Conservation (phyloP, 257 asterid genomes). For the Salvia splendens region DNA sequence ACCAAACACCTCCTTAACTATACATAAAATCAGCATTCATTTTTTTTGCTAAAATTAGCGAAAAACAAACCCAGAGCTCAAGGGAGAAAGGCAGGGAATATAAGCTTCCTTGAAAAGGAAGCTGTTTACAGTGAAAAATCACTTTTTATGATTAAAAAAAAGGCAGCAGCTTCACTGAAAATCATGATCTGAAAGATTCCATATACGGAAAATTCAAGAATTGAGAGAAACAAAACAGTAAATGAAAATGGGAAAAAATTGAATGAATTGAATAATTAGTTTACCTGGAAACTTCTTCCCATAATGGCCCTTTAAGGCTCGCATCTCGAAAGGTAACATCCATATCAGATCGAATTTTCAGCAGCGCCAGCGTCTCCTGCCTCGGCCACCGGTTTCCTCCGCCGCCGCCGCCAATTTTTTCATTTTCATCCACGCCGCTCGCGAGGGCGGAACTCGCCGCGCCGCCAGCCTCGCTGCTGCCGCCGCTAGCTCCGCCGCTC, state of each 20-base stretch:
- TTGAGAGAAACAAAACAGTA: slow-evolving; percentile 11
- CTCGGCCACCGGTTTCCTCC: slow-evolving; percentile 92
- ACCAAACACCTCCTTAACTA: too few relatives aligned
- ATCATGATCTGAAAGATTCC: slow-evolving; percentile 43
- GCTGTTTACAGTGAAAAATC: slow-evolving; percentile 38
- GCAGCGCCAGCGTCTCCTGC: slow-evolving; percentile 80
- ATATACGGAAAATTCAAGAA: slow-evolving; percentile 32
- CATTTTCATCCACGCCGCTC: slow-evolving; percentile 47
- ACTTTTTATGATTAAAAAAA: slow-evolving; percentile 27
- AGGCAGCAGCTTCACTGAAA: slow-evolving; percentile 28
- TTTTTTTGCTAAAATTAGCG: slow-evolving; percentile 44
- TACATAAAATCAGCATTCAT: neutral
- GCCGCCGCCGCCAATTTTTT: slow-evolving; percentile 43
- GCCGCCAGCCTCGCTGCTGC: slow-evolving; percentile 60
- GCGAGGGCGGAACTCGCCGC: neutral
- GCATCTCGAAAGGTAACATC: slow-evolving; percentile 78
- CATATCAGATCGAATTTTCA: slow-evolving; percentile 90
- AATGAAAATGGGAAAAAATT: slow-evolving; percentile 12
- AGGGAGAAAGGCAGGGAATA: slow-evolving; percentile 50
- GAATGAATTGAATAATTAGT: too few relatives aligned
- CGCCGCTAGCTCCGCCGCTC: slow-evolving; percentile 72
- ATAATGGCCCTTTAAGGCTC: slow-evolving; percentile 90
- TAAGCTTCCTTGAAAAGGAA: slow-evolving; percentile 42
- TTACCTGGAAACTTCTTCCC: slow-evolving; percentile 97
- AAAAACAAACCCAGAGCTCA: slow-evolving; percentile 46